Evolutionary conservation across 1,139 yeast species (phyloP).

Genomic region (Taphrina populina): DNA sequence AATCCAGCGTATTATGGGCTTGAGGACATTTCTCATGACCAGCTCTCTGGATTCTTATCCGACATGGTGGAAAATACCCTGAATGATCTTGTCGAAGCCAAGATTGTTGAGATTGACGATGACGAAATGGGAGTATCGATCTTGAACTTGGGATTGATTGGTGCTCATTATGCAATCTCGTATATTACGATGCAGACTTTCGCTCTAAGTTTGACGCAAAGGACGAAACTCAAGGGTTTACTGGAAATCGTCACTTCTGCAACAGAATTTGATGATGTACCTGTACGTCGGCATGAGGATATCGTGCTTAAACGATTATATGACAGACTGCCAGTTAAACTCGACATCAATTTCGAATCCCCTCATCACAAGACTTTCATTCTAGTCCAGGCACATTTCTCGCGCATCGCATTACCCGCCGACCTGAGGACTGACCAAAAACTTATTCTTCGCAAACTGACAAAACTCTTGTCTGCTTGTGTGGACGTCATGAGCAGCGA

Average conservation of each 20-base stretch:
- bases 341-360: conserved; percentile 45
- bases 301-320: conserved; percentile 54
- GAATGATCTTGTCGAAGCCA: conserved; percentile 60
- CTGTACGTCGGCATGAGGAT: conserved; percentile 63
- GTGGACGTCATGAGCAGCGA: conserved; percentile 78
- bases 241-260: conserved; percentile 68
- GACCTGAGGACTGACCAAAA: conserved; percentile 63
- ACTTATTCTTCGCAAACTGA: conserved; percentile 52
- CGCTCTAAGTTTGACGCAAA: conserved; percentile 54
- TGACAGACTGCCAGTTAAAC: conserved; percentile 62
- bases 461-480: conserved; percentile 61
- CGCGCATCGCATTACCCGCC: conserved; percentile 59
- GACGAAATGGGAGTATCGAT: conserved; percentile 56
- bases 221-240: conserved; percentile 60
- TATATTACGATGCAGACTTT: conserved; percentile 65
- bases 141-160: conserved; percentile 68
- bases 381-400: conserved; percentile 76
- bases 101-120: conserved; percentile 60
- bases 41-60: conserved; percentile 76
- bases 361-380: conserved; percentile 71
- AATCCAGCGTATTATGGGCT: conserved; percentile 91
- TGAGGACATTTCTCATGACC: conserved; percentile 60
- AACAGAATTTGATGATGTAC: conserved; percentile 64
- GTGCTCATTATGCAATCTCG: conserved; percentile 67
- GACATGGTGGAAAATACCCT: conserved; percentile 76